Evolutionary conservation across 257 asterid species (phyloP).

Genomic region (Scutellaria galericulata): DNA sequence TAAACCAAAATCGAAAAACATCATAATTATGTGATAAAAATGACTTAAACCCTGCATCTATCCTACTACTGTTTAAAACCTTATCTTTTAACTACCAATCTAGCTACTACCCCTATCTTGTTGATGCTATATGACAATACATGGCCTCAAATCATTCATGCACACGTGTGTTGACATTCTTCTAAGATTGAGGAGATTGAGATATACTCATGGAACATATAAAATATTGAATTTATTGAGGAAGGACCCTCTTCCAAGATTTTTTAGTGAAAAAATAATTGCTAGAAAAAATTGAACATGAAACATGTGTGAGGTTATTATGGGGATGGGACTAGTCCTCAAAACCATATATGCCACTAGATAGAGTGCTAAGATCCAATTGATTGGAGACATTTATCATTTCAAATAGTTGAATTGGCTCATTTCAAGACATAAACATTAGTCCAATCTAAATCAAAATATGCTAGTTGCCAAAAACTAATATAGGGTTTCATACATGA

Average conservation of each 20-base stretch:
- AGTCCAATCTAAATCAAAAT: constrained; percentile 26
- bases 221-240: constrained; percentile 33
- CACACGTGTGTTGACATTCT: constrained; percentile 64
- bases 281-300: constrained; percentile 3
- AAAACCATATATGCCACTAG: constrained; percentile 33
- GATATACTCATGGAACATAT: constrained; percentile 27
- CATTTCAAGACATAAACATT: not conserved
- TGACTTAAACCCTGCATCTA: too few species aligned
- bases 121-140: constrained; percentile 43
- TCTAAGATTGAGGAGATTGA: constrained; percentile 36
- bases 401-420: constrained; percentile 26
- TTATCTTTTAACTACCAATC: not conserved
- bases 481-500: not conserved
- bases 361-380: constrained; percentile 18
- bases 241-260: constrained; percentile 34
- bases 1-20: not conserved
- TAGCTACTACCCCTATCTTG: not conserved
- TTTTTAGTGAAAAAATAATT: not conserved
- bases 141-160: constrained; percentile 38
- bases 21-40: too few species aligned
- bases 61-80: not conserved
- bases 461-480: constrained; percentile 29
- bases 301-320: constrained; percentile 28
- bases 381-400: constrained; percentile 33
- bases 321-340: constrained; percentile 30